A percentile compares a stretch with the other conserved stretches of the same genome.
Evolutionary conservation across 2,329 filamentous ascomycete species (phyloP).

Genomic region (Aspergillus chevalieri): DNA sequence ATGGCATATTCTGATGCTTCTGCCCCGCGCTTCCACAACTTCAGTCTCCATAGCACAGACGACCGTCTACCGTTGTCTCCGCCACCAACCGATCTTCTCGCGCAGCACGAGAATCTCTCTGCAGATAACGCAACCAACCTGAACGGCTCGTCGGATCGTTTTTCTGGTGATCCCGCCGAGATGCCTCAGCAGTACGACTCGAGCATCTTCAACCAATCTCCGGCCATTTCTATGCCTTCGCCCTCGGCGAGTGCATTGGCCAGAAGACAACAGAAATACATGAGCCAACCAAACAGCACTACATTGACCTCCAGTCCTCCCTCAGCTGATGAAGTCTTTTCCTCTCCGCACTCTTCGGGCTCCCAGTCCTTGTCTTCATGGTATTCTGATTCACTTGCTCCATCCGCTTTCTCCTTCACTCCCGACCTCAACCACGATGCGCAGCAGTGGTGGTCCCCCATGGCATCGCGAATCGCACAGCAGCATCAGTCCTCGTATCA

Average conservation of each 20-base stretch:
- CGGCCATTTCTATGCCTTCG: slow-evolving; percentile 29
- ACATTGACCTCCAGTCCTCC: slow-evolving; percentile 29
- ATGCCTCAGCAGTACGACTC: slow-evolving; percentile 29
- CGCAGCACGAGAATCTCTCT: slow-evolving; percentile 34
- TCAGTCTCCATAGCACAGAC: slow-evolving; percentile 43
- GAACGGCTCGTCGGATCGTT: slow-evolving; percentile 34
- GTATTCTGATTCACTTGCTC: slow-evolving; percentile 34
- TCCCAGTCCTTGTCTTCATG: slow-evolving; percentile 36
- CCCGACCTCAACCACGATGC: slow-evolving; percentile 34
- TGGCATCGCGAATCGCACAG: slow-evolving; percentile 28
- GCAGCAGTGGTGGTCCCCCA: slow-evolving; percentile 38
- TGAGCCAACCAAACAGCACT: slow-evolving; percentile 24
- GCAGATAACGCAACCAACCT: slow-evolving; percentile 24
- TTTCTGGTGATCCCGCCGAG: slow-evolving; percentile 20
- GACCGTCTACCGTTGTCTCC: slow-evolving; percentile 40
- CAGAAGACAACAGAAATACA: slow-evolving; percentile 28
- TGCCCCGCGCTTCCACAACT: slow-evolving; percentile 50
- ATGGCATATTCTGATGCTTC: slow-evolving; percentile 43
- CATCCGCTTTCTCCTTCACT: slow-evolving; percentile 33
- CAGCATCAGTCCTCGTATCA: slow-evolving; percentile 33
- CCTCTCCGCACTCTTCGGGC: slow-evolving; percentile 34
- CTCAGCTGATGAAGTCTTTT: slow-evolving; percentile 33
- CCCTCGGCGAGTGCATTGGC: slow-evolving; percentile 23
- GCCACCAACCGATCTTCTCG: slow-evolving; percentile 39
- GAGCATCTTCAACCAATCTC: slow-evolving; percentile 27